Conservation (phyloP, 2,329 filamentous ascomycete genomes). For the Ophiosphaerella herpotricha region DNA sequence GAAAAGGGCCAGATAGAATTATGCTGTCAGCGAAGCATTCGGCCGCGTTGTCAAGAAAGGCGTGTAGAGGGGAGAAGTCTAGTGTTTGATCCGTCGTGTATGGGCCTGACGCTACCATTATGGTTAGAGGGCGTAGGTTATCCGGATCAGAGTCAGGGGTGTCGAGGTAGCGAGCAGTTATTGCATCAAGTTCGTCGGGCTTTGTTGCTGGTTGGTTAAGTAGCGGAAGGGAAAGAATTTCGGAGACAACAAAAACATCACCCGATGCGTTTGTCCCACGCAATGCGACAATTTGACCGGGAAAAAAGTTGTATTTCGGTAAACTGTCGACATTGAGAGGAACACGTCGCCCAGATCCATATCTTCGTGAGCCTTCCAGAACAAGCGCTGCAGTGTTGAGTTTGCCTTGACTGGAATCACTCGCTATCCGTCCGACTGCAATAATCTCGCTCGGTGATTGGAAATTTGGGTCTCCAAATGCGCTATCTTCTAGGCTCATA, state of each 20-base stretch:
- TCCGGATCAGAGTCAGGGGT: slow-evolving; percentile 59
- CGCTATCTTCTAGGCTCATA: slow-evolving; percentile 75
- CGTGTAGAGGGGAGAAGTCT: slow-evolving; percentile 83
- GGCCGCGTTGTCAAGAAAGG: slow-evolving; percentile 77
- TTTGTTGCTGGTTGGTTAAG: slow-evolving; percentile 75
- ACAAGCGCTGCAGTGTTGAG: slow-evolving; percentile 84
- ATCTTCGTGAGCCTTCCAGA: slow-evolving; percentile 83
- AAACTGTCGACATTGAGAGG: slow-evolving; percentile 76
- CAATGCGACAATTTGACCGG: slow-evolving; percentile 89
- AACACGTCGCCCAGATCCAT: slow-evolving; percentile 80
- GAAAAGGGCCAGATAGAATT: slow-evolving; percentile 82
- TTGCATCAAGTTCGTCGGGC: slow-evolving; percentile 65
- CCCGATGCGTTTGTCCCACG: slow-evolving; percentile 86
- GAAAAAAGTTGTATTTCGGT: slow-evolving; percentile 80
- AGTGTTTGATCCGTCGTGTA: slow-evolving; percentile 93
- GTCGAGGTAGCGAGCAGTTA: slow-evolving; percentile 71
- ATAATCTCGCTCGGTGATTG: slow-evolving; percentile 86
- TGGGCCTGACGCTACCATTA: slow-evolving; percentile 81
- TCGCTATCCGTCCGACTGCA: slow-evolving; percentile 89
- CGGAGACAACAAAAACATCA: slow-evolving; percentile 76
- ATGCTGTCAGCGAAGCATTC: slow-evolving; percentile 77
- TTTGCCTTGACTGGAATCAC: slow-evolving; percentile 82
- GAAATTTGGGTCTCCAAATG: slow-evolving; percentile 83
- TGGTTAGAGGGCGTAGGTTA: slow-evolving; percentile 67
- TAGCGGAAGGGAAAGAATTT: slow-evolving; percentile 75